These are phyloP conservation scores for Prunus mongolica DNA, from an alignment of 306 rosid genomes.

Conservation along the genomic window DNA sequence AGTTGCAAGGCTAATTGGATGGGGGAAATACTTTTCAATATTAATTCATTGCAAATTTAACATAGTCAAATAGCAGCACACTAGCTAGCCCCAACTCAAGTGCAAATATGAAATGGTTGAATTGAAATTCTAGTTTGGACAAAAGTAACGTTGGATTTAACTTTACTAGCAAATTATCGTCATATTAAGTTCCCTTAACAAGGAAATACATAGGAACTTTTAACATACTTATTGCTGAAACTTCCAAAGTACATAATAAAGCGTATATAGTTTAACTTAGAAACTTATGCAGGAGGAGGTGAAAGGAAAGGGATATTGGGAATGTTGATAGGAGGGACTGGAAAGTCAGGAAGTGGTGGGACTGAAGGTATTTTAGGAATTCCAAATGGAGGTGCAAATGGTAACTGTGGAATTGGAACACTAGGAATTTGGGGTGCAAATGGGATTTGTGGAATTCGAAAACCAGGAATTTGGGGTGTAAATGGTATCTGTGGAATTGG, in stretches of 20 bases:
- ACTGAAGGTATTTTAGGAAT: neutral
- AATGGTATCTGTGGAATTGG: slow-evolving; percentile 3
- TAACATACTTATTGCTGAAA: neutral
- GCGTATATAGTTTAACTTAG: neutral
- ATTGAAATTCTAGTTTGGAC: too few relatives aligned
- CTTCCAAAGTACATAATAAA: neutral
- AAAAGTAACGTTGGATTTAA: neutral
- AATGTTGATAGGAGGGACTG: slow-evolving; percentile 14
- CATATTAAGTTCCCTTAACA: too few relatives aligned
- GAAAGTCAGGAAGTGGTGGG: neutral
- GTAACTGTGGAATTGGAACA: neutral
- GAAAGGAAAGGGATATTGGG: slow-evolving; percentile 10
- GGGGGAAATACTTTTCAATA: neutral
- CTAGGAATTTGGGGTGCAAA: neutral
- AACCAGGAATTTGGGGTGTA: neutral
- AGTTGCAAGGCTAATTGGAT: neutral
- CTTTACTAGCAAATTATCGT: neutral
- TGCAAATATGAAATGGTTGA: neutral
- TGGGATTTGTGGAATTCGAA: neutral
- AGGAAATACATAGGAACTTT: neutral
- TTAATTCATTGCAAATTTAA: neutral
- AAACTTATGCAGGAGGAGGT: slow-evolving; percentile 14
- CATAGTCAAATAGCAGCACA: neutral
- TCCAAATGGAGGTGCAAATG: neutral
- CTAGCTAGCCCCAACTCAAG: neutral